Evolutionary conservation across 768 basidiomycete genomes (phyloP).

Genomic region (Paxillus involutus): DNA sequence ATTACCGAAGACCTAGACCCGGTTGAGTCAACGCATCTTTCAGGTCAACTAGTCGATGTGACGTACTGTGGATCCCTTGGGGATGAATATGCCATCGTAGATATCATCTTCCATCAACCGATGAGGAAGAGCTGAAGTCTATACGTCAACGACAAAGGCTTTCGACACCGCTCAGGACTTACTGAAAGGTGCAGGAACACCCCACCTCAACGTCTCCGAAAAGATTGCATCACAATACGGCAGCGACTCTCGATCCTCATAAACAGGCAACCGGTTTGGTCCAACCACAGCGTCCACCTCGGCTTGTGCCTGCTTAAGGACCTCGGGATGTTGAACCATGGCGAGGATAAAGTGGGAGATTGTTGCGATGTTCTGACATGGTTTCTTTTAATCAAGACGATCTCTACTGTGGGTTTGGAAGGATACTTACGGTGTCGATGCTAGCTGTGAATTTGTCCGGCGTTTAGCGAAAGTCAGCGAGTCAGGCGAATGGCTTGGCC

Average conservation of each 20-base stretch:
- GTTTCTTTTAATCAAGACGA: slow-evolving; percentile 1
- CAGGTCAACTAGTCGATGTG: neutral
- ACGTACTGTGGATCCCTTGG: slow-evolving; percentile 59
- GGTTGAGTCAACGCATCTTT: slow-evolving; percentile 5
- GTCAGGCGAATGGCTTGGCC: slow-evolving; percentile 10
- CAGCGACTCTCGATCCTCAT: slow-evolving; percentile 53
- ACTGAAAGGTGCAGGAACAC: slow-evolving; percentile 59
- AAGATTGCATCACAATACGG: slow-evolving; percentile 61
- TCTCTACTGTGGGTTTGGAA: neutral
- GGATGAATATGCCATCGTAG: slow-evolving; percentile 58
- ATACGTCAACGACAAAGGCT: neutral
- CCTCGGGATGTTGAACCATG: slow-evolving; percentile 61
- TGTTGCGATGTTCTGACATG: slow-evolving; percentile 46
- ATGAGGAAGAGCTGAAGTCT: slow-evolving; percentile 55
- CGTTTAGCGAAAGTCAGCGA: neutral
- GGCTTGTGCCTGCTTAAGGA: slow-evolving; percentile 54
- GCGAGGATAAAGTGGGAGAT: slow-evolving; percentile 63
- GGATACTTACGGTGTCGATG: slow-evolving; percentile 55
- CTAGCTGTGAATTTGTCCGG: slow-evolving; percentile 36
- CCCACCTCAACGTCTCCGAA: slow-evolving; percentile 57
- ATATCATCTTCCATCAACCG: slow-evolving; percentile 65
- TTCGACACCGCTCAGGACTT: slow-evolving; percentile 14
- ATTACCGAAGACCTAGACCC: slow-evolving; percentile 51
- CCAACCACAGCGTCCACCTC: slow-evolving; percentile 59
- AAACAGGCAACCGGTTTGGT: slow-evolving; percentile 52